Evolutionary conservation across 2,329 filamentous ascomycete genomes (phyloP).

Genomic region (Diaporthe sp.): DNA sequence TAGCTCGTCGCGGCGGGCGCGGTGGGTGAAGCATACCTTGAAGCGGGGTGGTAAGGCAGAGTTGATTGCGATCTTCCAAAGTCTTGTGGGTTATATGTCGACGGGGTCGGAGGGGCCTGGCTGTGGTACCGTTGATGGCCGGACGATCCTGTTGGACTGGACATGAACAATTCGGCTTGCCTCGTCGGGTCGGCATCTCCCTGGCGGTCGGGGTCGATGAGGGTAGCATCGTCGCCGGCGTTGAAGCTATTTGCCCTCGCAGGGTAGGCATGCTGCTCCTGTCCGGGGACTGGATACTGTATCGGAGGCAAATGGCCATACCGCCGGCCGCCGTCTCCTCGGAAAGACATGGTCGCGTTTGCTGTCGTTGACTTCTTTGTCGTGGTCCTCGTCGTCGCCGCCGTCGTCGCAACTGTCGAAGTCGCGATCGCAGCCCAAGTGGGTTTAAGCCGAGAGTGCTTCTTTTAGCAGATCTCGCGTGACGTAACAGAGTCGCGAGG

Average conservation of each 20-base stretch:
- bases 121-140: slow-evolving; percentile 66
- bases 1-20: slow-evolving; percentile 47
- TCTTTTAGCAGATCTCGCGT: slow-evolving; percentile 1
- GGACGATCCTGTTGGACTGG: slow-evolving; percentile 60
- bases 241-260: slow-evolving; percentile 79
- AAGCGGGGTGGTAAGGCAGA: slow-evolving; percentile 61
- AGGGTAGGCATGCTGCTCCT: slow-evolving; percentile 54
- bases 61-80: slow-evolving; percentile 70
- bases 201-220: slow-evolving; percentile 55
- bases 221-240: slow-evolving; percentile 77
- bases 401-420: slow-evolving; percentile 27
- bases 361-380: not conserved
- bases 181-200: slow-evolving; percentile 42
- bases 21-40: slow-evolving; percentile 52
- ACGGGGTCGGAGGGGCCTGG: slow-evolving; percentile 58
- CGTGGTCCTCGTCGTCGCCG: too few relatives aligned
- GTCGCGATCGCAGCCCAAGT: not conserved
- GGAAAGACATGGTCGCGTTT: slow-evolving; percentile 69
- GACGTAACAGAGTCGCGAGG: slow-evolving; percentile 30
- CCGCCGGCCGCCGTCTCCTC: slow-evolving; percentile 71
- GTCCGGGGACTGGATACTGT: slow-evolving; percentile 68
- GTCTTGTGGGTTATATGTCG: slow-evolving; percentile 78
- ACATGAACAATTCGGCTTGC: slow-evolving; percentile 75
- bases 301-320: slow-evolving; percentile 77
- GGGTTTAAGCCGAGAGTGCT: not conserved